Conservation (phyloP, 1,139 yeast species). For the Debaryomyces coudertii region DNA sequence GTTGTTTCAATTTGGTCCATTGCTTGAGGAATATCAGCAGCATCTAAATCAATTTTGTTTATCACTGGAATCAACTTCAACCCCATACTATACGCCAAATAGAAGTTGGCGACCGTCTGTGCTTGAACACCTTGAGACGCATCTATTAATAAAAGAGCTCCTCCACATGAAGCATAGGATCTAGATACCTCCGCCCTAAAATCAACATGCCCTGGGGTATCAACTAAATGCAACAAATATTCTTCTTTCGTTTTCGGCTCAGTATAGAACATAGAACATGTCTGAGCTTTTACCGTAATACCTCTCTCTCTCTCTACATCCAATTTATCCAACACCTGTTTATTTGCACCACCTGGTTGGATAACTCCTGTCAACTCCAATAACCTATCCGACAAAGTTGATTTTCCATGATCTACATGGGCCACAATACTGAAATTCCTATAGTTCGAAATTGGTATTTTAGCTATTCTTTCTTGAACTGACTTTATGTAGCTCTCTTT, state of each 20-base stretch:
- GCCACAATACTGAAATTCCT: slow-evolving; percentile 95
- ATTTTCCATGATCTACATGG: slow-evolving; percentile 96
- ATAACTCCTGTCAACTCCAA: slow-evolving; percentile 90
- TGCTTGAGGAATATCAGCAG: slow-evolving; percentile 81
- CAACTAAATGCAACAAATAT: slow-evolving; percentile 85
- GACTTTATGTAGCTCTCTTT: slow-evolving; percentile 36
- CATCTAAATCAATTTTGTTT: slow-evolving; percentile 88
- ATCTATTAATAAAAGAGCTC: slow-evolving; percentile 87
- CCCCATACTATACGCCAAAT: slow-evolving; percentile 84
- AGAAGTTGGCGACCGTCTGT: slow-evolving; percentile 95
- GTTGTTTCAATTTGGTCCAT: slow-evolving; percentile 82
- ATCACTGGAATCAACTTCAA: slow-evolving; percentile 84
- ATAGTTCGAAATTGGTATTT: slow-evolving; percentile 79
- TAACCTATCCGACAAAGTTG: slow-evolving; percentile 85
- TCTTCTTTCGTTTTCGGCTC: slow-evolving; percentile 62
- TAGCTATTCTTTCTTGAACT: slow-evolving; percentile 59
- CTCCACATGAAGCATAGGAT: slow-evolving; percentile 95
- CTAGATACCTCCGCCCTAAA: slow-evolving; percentile 92
- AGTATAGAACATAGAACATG: slow-evolving; percentile 87
- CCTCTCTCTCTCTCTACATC: slow-evolving; percentile 97
- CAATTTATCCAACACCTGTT: slow-evolving; percentile 84
- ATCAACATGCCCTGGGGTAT: slow-evolving; percentile 98
- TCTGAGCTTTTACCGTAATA: slow-evolving; percentile 95
- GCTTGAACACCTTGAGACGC: slow-evolving; percentile 98
- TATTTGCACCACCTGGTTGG: slow-evolving; percentile 69